Percentiles rank a stretch among this genome's conserved stretches.
Evolutionary conservation across 2,329 filamentous ascomycete species (phyloP).

Genomic region (Zasmidium cellare): DNA sequence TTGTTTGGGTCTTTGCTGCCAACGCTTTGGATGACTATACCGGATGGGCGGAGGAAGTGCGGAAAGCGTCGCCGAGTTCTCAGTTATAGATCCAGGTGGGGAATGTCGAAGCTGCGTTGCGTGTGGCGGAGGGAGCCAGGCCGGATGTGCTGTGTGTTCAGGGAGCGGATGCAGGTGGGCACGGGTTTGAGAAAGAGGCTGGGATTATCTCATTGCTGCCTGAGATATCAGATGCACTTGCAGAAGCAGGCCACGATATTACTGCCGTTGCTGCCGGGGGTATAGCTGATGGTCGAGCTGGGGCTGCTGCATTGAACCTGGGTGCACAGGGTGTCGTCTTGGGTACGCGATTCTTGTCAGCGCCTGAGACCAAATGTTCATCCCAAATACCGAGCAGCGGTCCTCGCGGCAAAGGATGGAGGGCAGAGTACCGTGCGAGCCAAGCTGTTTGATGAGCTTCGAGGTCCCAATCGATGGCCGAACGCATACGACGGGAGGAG

Average conservation of each 20-base stretch:
- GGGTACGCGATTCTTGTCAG: conserved; percentile 62
- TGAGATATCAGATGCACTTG: conserved; percentile 54
- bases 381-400: conserved; percentile 47
- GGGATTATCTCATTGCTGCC: conserved; percentile 60
- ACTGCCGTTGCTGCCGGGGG: conserved; percentile 59
- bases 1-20: conserved; percentile 69
- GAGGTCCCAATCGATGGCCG: conserved; percentile 61
- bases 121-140: conserved; percentile 45
- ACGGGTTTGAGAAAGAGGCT: conserved; percentile 58
- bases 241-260: conserved; percentile 29
- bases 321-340: conserved; percentile 57
- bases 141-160: conserved; percentile 63
- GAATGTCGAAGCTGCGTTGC: conserved; percentile 56
- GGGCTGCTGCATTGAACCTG: conserved; percentile 56
- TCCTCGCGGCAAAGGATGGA: conserved; percentile 51
- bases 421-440: conserved; percentile 52
- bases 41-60: conserved; percentile 34
- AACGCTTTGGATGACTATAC: conserved; percentile 38
- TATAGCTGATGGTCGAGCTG: conserved; percentile 56
- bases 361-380: conserved; percentile 43
- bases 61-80: conserved; percentile 35
- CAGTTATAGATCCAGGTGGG: conserved; percentile 63
- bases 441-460: conserved; percentile 53
- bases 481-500: conserved; percentile 57
- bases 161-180: conserved; percentile 65